Base-by-base conservation (phyloP, 345 rosid species). In the Salix dunnii region DNA sequence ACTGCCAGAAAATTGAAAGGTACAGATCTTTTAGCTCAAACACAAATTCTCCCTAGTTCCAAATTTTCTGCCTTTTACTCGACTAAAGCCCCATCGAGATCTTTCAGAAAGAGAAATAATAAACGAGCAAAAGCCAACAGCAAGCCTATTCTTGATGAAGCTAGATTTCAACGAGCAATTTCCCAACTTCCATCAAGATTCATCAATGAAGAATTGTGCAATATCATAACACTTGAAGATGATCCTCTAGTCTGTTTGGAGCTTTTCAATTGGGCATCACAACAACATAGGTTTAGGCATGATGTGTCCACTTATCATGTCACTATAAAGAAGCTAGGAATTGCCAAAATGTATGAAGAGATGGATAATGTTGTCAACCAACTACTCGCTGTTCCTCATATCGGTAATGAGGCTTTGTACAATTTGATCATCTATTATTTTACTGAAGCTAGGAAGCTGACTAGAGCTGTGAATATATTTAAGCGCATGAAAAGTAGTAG, bases 281-380 rank as follows among this genome's bases (percentile, higher is more conserved):
- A 94, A 40, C 94, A 92, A 76, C 94, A 86, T 1, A 83, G 99
- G 79, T 95, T 95, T 80, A 85, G 86, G 75, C 96, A 93, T 53
- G 87, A 86, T 65, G 79, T 78, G 20, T 87, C 80, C 28, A 84
- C 97, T 67, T 93, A 89, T 81, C 97, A 90, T 67, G 80, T 83
- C 35, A 87, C 88, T 13, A 88, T 93, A 62, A 86, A 90, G 86
- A 94, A 89, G 91, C 97, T 91, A 3, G 97, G 98, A 42, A 86
- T 84, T 9, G 92, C 97, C 1, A 85, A 91, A 83, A 84, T 94
- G 93, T 94, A 92, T 64, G 64, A 88, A 73, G 97, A 90, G 76
- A 95, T 95, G 97, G 97, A 95, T 70, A 85, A 79, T 76, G 85
- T 94, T 48, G 96, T 95, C 30, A 91, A 91, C 82, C 96, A 95